Evolutionary conservation across 495 filamentous ascomycete genomes (phyloP).

Genomic region (Collariella sp.): DNA sequence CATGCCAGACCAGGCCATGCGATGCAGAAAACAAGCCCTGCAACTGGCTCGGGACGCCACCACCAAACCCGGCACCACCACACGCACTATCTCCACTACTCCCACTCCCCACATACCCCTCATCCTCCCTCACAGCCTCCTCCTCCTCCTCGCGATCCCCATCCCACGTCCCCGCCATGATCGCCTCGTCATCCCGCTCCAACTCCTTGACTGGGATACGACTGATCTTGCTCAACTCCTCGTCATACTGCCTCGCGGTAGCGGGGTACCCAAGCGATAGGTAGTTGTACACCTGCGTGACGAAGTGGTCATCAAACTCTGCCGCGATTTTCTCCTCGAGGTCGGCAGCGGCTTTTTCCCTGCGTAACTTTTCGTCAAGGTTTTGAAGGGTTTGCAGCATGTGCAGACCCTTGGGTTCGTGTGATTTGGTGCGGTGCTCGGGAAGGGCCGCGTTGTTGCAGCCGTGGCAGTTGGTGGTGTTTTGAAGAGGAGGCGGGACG

Average conservation of each 20-base stretch:
- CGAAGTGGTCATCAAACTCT: conserved; percentile 74
- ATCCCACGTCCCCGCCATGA: conserved; percentile 53
- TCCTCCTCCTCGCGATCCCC: conserved; percentile 25
- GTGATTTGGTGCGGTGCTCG: conserved; percentile 23
- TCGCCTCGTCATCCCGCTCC: conserved; percentile 59
- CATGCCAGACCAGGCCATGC: neutral
- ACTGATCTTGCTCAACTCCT: conserved; percentile 72
- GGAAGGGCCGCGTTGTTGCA: conserved; percentile 10
- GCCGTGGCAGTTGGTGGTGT: too few relatives aligned
- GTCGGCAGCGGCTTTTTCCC: conserved; percentile 41
- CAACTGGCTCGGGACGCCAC: too few relatives aligned
- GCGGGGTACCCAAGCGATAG: conserved; percentile 84
- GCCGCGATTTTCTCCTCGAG: conserved; percentile 46
- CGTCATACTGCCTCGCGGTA: conserved; percentile 70
- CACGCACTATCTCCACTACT: conserved; percentile 24
- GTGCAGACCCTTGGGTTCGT: conserved; percentile 34
- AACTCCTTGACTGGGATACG: conserved; percentile 56
- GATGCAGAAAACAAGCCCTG: too few relatives aligned
- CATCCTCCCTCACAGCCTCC: conserved; percentile 8
- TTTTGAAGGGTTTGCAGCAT: conserved; percentile 41
- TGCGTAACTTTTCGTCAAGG: conserved; percentile 40
- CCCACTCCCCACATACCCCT: conserved; percentile 21
- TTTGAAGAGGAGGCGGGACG: neutral
- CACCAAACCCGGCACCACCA: conserved; percentile 3
- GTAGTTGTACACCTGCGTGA: conserved; percentile 95